Conservation (phyloP, 805 yeast species). For the Candida sakaeoensis region DNA sequence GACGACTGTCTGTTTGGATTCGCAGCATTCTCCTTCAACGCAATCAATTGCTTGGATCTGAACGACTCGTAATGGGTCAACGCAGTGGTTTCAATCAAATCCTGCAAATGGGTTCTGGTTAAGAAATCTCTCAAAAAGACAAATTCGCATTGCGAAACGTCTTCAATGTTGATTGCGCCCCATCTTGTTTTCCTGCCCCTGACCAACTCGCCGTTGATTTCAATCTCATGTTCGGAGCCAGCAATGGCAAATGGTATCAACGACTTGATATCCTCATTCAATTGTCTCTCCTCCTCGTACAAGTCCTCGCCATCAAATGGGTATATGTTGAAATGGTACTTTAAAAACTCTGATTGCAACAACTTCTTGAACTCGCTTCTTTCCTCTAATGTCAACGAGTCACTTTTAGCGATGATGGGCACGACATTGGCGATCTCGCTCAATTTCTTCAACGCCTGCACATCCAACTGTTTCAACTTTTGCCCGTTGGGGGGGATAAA, state of each 20-base stretch:
- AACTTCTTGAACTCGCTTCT: constrained; percentile 72
- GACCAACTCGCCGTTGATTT: constrained; percentile 71
- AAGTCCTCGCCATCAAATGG: constrained; percentile 75
- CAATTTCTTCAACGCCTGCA: constrained; percentile 76
- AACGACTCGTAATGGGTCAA: constrained; percentile 86
- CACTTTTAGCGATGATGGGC: constrained; percentile 93
- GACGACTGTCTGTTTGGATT: constrained; percentile 37
- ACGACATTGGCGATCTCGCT: constrained; percentile 90
- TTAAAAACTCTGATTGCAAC: constrained; percentile 71
- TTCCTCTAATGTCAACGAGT: constrained; percentile 82
- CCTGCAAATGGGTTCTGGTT: constrained; percentile 93
- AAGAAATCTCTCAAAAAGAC: constrained; percentile 89
- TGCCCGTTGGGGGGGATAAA: constrained; percentile 86
- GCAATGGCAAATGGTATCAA: constrained; percentile 91
- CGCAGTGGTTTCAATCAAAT: constrained; percentile 89
- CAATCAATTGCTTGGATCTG: constrained; percentile 89
- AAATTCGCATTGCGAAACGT: constrained; percentile 93
- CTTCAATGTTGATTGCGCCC: constrained; percentile 93
- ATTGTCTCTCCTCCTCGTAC: constrained; percentile 67
- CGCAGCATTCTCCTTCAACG: constrained; percentile 85
- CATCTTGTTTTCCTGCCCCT: constrained; percentile 91
- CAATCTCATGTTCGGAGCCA: constrained; percentile 79
- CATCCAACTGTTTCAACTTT: constrained; percentile 81
- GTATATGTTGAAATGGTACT: constrained; percentile 71
- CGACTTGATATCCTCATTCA: constrained; percentile 67